These are phyloP conservation scores for Lactarius hatsudake DNA, from an alignment of 768 basidiomycete species.

Conservation along the genomic window DNA sequence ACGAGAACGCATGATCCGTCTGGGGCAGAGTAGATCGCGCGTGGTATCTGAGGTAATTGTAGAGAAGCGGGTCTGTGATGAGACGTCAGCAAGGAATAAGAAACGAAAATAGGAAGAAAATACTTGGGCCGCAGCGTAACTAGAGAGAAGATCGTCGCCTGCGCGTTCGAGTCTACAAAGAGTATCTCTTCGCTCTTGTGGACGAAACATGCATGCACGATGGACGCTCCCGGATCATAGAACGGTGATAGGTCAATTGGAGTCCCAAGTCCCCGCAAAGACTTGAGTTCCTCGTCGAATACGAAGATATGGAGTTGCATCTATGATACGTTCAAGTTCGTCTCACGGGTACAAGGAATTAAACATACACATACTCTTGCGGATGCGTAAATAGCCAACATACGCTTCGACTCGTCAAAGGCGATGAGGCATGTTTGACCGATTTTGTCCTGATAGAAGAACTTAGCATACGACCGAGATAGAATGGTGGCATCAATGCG, in stretches of 20 bases:
- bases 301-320: slow-evolving; percentile 20
- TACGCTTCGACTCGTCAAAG: slow-evolving; percentile 50
- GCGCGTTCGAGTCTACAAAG: slow-evolving; percentile 43
- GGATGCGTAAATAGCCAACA: slow-evolving; percentile 45
- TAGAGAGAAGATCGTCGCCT: slow-evolving; percentile 51
- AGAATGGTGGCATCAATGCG: neutral
- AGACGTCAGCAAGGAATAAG: neutral
- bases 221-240: slow-evolving; percentile 36
- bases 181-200: slow-evolving; percentile 51
- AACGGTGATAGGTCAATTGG: slow-evolving; percentile 42
- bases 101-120: too few relatives aligned
- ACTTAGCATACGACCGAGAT: neutral
- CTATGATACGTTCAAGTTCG: slow-evolving; percentile 15
- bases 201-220: slow-evolving; percentile 43
- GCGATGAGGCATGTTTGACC: slow-evolving; percentile 44
- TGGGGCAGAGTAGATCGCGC: slow-evolving; percentile 44
- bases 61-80: slow-evolving; percentile 43
- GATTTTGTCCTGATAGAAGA: slow-evolving; percentile 44
- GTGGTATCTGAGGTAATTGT: slow-evolving; percentile 37
- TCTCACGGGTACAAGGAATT: neutral
- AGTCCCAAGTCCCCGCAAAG: slow-evolving; percentile 43
- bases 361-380: slow-evolving; percentile 37
- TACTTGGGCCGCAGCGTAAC: slow-evolving; percentile 53
- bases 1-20: slow-evolving; percentile 54
- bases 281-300: slow-evolving; percentile 44